Conservation (phyloP, 768 basidiomycete species). For the Leccinellum luteum region DNA sequence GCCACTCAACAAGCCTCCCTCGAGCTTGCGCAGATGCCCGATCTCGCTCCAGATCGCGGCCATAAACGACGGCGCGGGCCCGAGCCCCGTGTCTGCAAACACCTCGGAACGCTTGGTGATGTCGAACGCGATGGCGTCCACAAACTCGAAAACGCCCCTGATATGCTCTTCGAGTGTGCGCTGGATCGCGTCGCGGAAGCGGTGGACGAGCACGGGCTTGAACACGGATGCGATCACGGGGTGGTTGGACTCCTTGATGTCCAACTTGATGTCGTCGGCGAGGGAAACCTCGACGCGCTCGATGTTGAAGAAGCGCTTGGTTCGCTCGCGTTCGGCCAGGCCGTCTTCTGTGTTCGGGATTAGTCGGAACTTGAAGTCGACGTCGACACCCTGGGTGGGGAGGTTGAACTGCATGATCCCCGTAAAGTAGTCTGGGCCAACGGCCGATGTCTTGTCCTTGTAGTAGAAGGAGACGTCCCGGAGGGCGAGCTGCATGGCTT, state of each 20-base stretch:
- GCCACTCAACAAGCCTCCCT: constrained; percentile 36
- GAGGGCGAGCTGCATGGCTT: constrained; percentile 62
- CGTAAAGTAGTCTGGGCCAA: constrained; percentile 56
- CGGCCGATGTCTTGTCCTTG: constrained; percentile 52
- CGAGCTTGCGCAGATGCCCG: constrained; percentile 48
- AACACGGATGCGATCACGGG: constrained; percentile 58
- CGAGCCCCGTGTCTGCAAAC: constrained; percentile 61
- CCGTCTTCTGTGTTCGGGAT: constrained; percentile 50
- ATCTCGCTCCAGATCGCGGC: constrained; percentile 70
- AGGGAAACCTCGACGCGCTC: constrained; percentile 56
- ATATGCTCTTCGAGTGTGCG: constrained; percentile 56
- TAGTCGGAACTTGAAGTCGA: constrained; percentile 64
- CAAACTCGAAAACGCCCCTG: constrained; percentile 46
- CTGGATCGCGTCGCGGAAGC: constrained; percentile 61
- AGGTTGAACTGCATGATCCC: constrained; percentile 62
- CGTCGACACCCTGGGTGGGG: constrained; percentile 63
- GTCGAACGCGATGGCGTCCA: constrained; percentile 60
- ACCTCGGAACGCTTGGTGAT: constrained; percentile 55
- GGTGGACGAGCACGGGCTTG: constrained; percentile 55
- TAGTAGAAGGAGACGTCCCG: constrained; percentile 74
- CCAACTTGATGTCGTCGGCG: constrained; percentile 52
- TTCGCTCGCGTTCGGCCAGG: constrained; percentile 41
- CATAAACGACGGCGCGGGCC: constrained; percentile 45
- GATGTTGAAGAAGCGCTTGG: constrained; percentile 54
- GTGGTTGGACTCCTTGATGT: constrained; percentile 63